These are phyloP conservation scores for Apiotrichum mycotoxinovorans DNA, from an alignment of 1,284 basidiomycete genomes.

Conservation along the genomic window DNA sequence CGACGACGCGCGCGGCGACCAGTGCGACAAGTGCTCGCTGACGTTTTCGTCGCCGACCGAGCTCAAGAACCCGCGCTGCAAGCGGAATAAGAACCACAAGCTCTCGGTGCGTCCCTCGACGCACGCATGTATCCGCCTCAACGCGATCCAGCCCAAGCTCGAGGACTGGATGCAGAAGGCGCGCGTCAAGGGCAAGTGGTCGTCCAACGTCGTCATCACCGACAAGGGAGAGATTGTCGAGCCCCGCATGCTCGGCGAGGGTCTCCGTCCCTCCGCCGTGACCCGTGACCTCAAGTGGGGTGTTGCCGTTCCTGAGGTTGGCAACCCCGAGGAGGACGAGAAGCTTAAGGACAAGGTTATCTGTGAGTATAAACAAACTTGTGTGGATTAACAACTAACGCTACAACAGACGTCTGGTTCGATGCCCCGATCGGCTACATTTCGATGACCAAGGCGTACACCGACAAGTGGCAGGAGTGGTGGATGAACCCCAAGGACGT, in stretches of 20 bases:
- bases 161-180: slow-evolving; percentile 86
- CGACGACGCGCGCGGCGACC: slow-evolving; percentile 94
- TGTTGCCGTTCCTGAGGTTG: slow-evolving; percentile 78
- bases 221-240: slow-evolving; percentile 83
- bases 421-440: slow-evolving; percentile 97
- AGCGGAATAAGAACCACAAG: slow-evolving; percentile 75
- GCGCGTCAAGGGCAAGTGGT: slow-evolving; percentile 82
- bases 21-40: slow-evolving; percentile 91
- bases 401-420: slow-evolving; percentile 87
- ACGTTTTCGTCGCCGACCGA: slow-evolving; percentile 87
- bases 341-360: slow-evolving; percentile 93
- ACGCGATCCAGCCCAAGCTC: slow-evolving; percentile 74
- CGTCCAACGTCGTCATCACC: slow-evolving; percentile 84
- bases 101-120: slow-evolving; percentile 73
- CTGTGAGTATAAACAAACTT: slow-evolving; percentile 66
- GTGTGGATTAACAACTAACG: slow-evolving; percentile 22
- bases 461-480: slow-evolving; percentile 92
- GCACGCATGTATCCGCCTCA: slow-evolving; percentile 92
- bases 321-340: slow-evolving; percentile 64
- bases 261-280: slow-evolving; percentile 82
- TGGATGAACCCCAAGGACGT: slow-evolving; percentile 95
- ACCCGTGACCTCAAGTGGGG: slow-evolving; percentile 97
- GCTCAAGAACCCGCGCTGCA: slow-evolving; percentile 91
- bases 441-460: slow-evolving; percentile 95
- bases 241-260: slow-evolving; percentile 73